A percentile compares a stretch with the other conserved stretches of the same genome.
phyloP scores from a whole-genome alignment of 495 filamentous ascomycete genomes.

The Collariella sp. region DNA sequence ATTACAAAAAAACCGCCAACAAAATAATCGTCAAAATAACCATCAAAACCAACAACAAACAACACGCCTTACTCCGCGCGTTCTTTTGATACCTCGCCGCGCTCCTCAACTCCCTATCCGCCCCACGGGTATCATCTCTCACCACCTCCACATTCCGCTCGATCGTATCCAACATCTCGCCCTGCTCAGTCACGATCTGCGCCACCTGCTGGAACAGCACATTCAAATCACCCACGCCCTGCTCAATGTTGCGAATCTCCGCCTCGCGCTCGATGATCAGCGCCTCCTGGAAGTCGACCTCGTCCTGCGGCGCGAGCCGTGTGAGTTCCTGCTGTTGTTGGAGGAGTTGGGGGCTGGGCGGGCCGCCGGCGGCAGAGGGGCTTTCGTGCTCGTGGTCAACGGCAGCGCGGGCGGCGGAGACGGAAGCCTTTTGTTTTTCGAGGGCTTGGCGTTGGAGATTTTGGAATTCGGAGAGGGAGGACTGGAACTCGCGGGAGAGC shows the following conservation, averaged over 20 bases:
- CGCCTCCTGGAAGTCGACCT: conserved; percentile 95
- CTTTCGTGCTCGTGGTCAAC: conserved; percentile 34
- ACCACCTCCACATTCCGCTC: conserved; percentile 77
- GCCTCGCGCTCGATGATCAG: conserved; percentile 91
- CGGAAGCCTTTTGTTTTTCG: conserved; percentile 84
- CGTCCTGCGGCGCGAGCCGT: conserved; percentile 80
- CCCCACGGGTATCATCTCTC: conserved; percentile 68
- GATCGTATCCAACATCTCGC: conserved; percentile 81
- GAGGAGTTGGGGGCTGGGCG: conserved; percentile 22
- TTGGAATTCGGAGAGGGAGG: conserved; percentile 84
- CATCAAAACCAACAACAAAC: conserved; percentile 80
- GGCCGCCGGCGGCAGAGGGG: conserved; percentile 12
- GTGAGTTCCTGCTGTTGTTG: conserved; percentile 68
- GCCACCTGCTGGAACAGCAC: conserved; percentile 95
- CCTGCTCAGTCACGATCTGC: conserved; percentile 91
- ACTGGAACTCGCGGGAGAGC: conserved; percentile 81
- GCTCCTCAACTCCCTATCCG: conserved; percentile 71
- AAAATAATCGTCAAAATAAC: conserved; percentile 84
- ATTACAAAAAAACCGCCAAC: conserved; percentile 69
- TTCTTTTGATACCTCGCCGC: conserved; percentile 88
- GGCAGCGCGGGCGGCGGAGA: conserved; percentile 66
- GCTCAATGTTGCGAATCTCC: conserved; percentile 95
- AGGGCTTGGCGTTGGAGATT: conserved; percentile 75
- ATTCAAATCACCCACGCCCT: conserved; percentile 88
- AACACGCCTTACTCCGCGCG: conserved; percentile 85